A percentile compares a stretch with the other conserved stretches of the same genome.
phyloP scores from a whole-genome alignment of 2,329 filamentous ascomycete genomes.

The Aspergillus tubingensis region DNA sequence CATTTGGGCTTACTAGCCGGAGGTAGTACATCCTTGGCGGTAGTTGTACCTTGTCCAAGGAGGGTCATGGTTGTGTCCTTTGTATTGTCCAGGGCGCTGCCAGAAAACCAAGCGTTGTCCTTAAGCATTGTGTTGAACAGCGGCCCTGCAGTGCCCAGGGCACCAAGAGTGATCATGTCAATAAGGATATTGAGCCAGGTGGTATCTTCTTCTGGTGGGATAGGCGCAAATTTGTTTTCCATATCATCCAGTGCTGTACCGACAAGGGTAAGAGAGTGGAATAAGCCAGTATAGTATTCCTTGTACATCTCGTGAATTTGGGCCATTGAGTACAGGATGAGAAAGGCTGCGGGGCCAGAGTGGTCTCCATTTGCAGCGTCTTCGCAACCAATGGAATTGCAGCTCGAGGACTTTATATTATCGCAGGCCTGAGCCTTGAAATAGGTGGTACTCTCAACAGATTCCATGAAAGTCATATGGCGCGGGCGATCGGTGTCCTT shows the following conservation, averaged over 20 bases:
- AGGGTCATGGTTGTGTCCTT: conserved; percentile 11
- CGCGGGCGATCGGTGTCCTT: not conserved
- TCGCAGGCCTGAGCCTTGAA: not conserved
- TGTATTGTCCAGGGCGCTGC: conserved; percentile 5
- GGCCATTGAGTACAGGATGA: not conserved
- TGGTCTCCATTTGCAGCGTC: not conserved
- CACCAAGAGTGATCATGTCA: conserved; percentile 15
- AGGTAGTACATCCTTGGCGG: conserved; percentile 10
- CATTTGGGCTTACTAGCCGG: not conserved
- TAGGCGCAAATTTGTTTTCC: conserved; percentile 20
- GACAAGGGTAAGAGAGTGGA: not conserved
- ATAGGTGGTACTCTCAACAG: not conserved
- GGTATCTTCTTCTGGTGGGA: conserved; percentile 13
- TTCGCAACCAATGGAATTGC: not conserved
- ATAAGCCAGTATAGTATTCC: not conserved
- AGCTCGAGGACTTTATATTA: not conserved
- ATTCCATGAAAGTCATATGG: not conserved
- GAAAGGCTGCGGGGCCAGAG: not conserved
- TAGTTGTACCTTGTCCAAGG: conserved; percentile 8
- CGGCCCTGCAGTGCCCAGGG: conserved; percentile 8
- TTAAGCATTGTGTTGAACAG: conserved; percentile 12
- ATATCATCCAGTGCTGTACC: not conserved
- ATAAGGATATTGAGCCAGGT: conserved; percentile 14
- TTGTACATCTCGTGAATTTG: not conserved
- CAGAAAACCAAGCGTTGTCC: not conserved